Evolutionary conservation across 805 yeast genomes (phyloP), one percentile per base, ranked within the genome.

Genomic region (Lachancea lanzarotensis): DNA sequence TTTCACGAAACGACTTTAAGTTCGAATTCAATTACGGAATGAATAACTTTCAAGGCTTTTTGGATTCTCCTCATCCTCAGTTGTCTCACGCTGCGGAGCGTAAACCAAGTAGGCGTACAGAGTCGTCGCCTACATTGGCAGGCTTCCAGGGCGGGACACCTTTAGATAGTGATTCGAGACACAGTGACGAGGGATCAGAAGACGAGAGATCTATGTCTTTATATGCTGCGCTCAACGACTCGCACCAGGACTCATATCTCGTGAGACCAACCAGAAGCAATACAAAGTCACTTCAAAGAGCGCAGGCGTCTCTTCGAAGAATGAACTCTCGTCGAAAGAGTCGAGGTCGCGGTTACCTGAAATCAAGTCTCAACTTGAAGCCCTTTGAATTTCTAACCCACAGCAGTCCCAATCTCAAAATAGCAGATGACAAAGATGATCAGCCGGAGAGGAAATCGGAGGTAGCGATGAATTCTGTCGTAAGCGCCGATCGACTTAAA

Each of bases 141-240:
- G 3, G 27, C 1, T 20, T 22, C 26, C 35, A 37, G 5, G 43
- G 40, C 9, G 32, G 27, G 1, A 19, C 25, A 22, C 35, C 12
- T 3, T 2, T 35, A 10, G 38, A 42, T 5, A 17, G 17, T 15
- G 36, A 40, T 3, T 27, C 43, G 7, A 38, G 30, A 16, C 32
- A 38, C 16, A 31, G 45, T 19, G 45, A 63, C 37, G 55, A 54
- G 30, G 52, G 52, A 8, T 51, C 62, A 5, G 87, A 81, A 54
- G 85, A 81, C 58, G 86, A 81, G 52, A 76, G 78, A 11, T 82
- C 80, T 0, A 79, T 81, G 85, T 79, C 85, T 0, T 59, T 80
- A 18, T 81, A 80, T 54, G 74, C 83, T 0, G 75, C 82, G 0
- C 58, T 80, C n/a, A 67, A 70, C 45, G 63, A 55, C 29, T 64